phyloP scores from a whole-genome alignment of 164 flowering plant genomes.

The Kingdonia uniflora region DNA sequence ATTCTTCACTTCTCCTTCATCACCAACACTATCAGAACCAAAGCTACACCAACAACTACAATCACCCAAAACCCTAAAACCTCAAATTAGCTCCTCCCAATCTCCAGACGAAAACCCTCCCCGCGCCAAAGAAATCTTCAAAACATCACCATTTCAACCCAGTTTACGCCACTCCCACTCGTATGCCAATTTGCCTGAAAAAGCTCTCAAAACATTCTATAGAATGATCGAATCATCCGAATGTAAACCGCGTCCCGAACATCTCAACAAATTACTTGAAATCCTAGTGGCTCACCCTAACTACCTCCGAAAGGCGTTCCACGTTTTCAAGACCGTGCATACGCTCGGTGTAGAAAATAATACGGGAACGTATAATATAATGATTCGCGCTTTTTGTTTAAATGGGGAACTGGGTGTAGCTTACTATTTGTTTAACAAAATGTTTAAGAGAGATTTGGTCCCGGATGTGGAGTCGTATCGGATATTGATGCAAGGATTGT shows the following conservation, averaged over 20 bases:
- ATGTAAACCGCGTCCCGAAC: conserved; percentile 48
- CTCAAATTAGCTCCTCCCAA: conserved; percentile 68
- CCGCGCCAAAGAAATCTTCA: conserved; percentile 84
- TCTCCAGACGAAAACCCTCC: conserved; percentile 81
- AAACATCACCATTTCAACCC: conserved; percentile 60
- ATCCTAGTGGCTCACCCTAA: conserved; percentile 35
- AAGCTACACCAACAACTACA: background rate
- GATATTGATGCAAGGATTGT: conserved; percentile 79
- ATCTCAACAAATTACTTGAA: conserved; percentile 47
- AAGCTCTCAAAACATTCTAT: conserved; percentile 46
- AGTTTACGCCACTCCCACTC: conserved; percentile 60
- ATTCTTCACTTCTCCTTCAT: background rate
- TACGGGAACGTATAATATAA: conserved; percentile 53
- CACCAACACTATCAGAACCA: background rate
- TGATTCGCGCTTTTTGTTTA: conserved; percentile 68
- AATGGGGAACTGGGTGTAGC: conserved; percentile 58
- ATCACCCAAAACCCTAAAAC: conserved; percentile 19
- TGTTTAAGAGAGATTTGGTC: conserved; percentile 61
- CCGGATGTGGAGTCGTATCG: conserved; percentile 72
- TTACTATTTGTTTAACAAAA: conserved; percentile 55
- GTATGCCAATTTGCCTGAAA: conserved; percentile 48
- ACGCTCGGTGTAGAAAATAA: conserved; percentile 39
- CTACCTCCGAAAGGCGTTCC: conserved; percentile 47
- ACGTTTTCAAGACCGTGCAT: conserved; percentile 47
- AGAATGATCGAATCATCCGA: conserved; percentile 40